phyloP scores from a whole-genome alignment of 1,139 yeast species.

The Geotrichum reessii region DNA sequence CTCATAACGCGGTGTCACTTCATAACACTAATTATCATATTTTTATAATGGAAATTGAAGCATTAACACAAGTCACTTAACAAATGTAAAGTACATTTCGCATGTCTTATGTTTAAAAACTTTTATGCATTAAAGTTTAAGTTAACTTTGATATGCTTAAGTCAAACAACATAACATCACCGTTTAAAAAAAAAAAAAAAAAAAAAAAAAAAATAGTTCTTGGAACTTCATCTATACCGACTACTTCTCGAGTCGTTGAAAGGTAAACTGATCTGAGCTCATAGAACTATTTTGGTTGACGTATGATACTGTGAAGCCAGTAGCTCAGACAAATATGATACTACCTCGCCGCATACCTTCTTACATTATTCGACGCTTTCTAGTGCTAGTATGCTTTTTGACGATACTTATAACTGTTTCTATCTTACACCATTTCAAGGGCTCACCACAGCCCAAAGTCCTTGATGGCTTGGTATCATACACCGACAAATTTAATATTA shows the following conservation, averaged over 20 bases:
- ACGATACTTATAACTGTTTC: constrained; percentile 18
- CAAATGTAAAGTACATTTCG: too few relatives aligned
- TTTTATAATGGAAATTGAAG: too few relatives aligned
- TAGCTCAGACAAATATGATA: neutral
- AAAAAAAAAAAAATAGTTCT: too few relatives aligned
- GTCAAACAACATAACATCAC: neutral
- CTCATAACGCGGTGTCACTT: too few relatives aligned
- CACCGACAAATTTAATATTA: constrained; percentile 21
- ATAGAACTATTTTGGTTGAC: neutral
- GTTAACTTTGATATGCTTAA: neutral
- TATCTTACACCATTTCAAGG: constrained; percentile 14
- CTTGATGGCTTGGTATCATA: constrained; percentile 19
- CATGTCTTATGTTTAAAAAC: too few relatives aligned
- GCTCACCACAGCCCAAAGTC: constrained; percentile 7
- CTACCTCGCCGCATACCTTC: neutral
- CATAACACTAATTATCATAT: too few relatives aligned
- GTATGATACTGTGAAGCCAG: neutral
- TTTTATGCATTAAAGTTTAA: neutral
- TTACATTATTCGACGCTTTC: constrained; percentile 1
- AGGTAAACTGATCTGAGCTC: neutral
- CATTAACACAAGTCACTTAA: too few relatives aligned
- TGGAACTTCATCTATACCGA: too few relatives aligned
- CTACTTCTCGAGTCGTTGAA: neutral
- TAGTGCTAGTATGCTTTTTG: constrained; percentile 3
- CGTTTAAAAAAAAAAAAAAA: neutral